Conservation (phyloP, 73 alveolate species). For the Paramecium sonneborni region DNA sequence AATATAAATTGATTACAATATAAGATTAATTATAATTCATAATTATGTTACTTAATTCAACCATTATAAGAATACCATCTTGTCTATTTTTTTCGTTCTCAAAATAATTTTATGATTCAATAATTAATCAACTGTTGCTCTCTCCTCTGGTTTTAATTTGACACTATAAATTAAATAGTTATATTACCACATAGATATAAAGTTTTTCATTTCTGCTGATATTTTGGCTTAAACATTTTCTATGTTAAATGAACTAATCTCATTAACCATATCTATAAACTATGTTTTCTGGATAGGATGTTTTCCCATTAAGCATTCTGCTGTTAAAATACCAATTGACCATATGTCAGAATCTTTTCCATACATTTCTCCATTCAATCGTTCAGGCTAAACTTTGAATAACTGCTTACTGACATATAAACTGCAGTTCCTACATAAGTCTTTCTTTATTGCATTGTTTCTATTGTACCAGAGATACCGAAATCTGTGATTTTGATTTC, state of each 20-base stretch:
- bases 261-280: slow-evolving; percentile 81
- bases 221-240: slow-evolving; percentile 78
- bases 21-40: neutral
- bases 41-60: slow-evolving; percentile 23
- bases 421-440: slow-evolving; percentile 93
- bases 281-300: slow-evolving; percentile 81
- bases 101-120: slow-evolving; percentile 72
- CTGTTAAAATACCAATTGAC: slow-evolving; percentile 90
- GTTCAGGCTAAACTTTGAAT: slow-evolving; percentile 76
- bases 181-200: slow-evolving; percentile 65
- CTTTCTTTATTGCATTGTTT: slow-evolving; percentile 78
- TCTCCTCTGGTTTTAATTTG: slow-evolving; percentile 83
- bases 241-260: slow-evolving; percentile 69
- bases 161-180: slow-evolving; percentile 53
- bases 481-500: slow-evolving; percentile 56
- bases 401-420: slow-evolving; percentile 76
- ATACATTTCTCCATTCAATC: slow-evolving; percentile 94
- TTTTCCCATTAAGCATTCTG: slow-evolving; percentile 90
- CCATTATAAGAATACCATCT: slow-evolving; percentile 37
- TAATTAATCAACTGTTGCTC: slow-evolving; percentile 83
- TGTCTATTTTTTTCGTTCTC: slow-evolving; percentile 45
- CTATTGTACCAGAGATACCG: slow-evolving; percentile 88
- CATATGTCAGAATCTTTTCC: slow-evolving; percentile 91
- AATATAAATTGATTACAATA: neutral
- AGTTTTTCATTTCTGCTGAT: slow-evolving; percentile 81